Base-by-base conservation (phyloP, 2,329 filamentous ascomycete genomes). In the Cadophora gregata region DNA sequence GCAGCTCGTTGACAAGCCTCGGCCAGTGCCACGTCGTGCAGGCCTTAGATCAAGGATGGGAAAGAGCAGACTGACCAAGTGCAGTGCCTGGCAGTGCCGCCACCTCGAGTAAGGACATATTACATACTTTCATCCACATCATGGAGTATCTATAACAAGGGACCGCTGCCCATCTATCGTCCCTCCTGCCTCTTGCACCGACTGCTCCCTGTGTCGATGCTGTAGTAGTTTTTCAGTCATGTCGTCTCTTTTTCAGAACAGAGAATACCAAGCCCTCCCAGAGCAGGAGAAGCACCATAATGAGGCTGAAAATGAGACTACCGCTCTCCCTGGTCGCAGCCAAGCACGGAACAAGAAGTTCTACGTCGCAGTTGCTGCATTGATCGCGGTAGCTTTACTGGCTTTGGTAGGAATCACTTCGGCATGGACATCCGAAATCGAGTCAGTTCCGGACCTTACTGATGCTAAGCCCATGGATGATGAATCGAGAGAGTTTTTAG, bases 1-100 rank as follows among this genome's bases (percentile, higher is more conserved):
- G 42, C n/a, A 47, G 65, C 36, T 67, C 61, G 62, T 69, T 63
- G 63, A 67, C 67, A 64, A 66, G 50, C 50, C 55, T 67, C 61
- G 50, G 64, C 63, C 63, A 55, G 66, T 66, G 53, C 66, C 47
- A 66, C 53, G 58, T 62, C 63, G 53, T 56, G 45, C 45, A 25
- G n/a, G 42, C 24, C 51, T 31, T 56, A 29, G 33, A 36, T 50
- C 63, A 64, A 56, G 53, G 55, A 63, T 60, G 27, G 38, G 25
- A 27, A 19, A 24, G 4, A 47, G 19, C 42, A 47, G 42, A 47
- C 19, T 47, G 42, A 47, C 42, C 42, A 47, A 47, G 42, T 47
- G 19, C 42, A 47, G 42, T 5, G 4, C 42, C 42, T 19, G n/a
- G 19, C 42, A 47, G 42, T 5, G 4, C 42, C 42, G 42, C 42